Evolutionary conservation across 768 basidiomycete genomes (phyloP).

Genomic region (Symmetrospora coprosmae): DNA sequence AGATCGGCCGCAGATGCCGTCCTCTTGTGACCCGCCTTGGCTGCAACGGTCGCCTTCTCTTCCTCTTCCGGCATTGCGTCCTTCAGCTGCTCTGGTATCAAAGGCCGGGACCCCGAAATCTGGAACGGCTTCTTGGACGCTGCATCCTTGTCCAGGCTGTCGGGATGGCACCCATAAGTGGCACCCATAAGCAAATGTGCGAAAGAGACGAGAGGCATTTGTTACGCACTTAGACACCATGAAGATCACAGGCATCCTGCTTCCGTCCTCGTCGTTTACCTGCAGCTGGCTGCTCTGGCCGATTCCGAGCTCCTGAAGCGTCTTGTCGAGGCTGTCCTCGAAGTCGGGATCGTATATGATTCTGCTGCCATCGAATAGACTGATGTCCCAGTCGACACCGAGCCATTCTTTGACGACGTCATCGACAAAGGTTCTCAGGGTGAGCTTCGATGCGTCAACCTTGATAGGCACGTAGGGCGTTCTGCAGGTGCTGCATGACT

Average conservation of each 20-base stretch:
- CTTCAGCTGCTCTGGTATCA: background rate
- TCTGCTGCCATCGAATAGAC: slow-evolving; percentile 72
- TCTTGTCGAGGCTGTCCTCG: slow-evolving; percentile 70
- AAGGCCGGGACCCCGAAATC: background rate
- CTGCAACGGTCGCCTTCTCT: background rate
- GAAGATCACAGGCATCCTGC: slow-evolving; percentile 34
- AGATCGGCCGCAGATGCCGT: slow-evolving; percentile 29
- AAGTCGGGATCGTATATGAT: slow-evolving; percentile 84
- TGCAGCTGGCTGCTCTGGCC: slow-evolving; percentile 71
- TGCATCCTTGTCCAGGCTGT: too few species aligned
- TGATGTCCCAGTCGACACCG: slow-evolving; percentile 44
- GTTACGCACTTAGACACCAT: background rate
- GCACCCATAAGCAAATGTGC: background rate
- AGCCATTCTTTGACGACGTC: slow-evolving; percentile 46
- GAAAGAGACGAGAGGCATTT: too few species aligned
- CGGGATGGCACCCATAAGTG: background rate
- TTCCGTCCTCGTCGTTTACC: slow-evolving; percentile 76
- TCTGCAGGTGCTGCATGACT: slow-evolving; percentile 66
- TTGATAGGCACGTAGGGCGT: slow-evolving; percentile 63
- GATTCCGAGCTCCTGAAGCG: slow-evolving; percentile 65
- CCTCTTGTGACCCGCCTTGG: slow-evolving; percentile 24
- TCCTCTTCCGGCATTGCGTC: background rate
- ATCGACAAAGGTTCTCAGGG: slow-evolving; percentile 57
- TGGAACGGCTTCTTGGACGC: background rate
- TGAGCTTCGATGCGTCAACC: slow-evolving; percentile 58